Evolutionary conservation across 148 eudicot species (phyloP).

Genomic region (Fagopyrum tataricum): DNA sequence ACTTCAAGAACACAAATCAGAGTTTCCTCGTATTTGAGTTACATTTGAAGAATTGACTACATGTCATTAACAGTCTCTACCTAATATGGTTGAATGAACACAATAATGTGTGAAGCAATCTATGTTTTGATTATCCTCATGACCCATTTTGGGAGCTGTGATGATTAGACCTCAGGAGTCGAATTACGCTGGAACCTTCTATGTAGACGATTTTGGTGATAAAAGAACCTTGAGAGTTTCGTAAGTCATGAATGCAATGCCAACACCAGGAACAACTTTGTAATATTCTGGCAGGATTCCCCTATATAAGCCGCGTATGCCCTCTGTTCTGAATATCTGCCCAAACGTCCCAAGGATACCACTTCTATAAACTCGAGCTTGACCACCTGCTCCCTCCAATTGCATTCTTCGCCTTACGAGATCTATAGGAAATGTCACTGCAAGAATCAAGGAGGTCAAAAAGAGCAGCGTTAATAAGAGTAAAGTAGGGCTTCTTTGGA

Average conservation of each 20-base stretch:
- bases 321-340: slow-evolving; percentile 51
- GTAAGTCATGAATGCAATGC: slow-evolving; percentile 66
- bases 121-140: background rate
- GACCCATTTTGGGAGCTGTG: background rate
- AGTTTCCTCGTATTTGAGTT: background rate
- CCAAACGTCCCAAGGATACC: slow-evolving; percentile 43
- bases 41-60: background rate
- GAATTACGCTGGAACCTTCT: slow-evolving; percentile 2
- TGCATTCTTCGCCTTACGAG: slow-evolving; percentile 70
- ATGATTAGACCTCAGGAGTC: background rate
- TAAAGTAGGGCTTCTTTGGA: background rate
- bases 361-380: slow-evolving; percentile 41
- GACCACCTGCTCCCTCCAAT: slow-evolving; percentile 61
- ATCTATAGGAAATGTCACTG: slow-evolving; percentile 67
- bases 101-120: background rate
- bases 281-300: slow-evolving; percentile 64
- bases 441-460: slow-evolving; percentile 10
- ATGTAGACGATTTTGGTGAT: slow-evolving; percentile 13
- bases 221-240: slow-evolving; percentile 54
- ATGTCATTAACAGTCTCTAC: background rate
- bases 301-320: slow-evolving; percentile 53
- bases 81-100: background rate
- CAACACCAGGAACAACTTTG: slow-evolving; percentile 70
- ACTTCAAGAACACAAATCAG: background rate
- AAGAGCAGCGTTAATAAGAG: background rate